Conservation (phyloP, 768 basidiomycete species). For the Kwoniella sp. region DNA sequence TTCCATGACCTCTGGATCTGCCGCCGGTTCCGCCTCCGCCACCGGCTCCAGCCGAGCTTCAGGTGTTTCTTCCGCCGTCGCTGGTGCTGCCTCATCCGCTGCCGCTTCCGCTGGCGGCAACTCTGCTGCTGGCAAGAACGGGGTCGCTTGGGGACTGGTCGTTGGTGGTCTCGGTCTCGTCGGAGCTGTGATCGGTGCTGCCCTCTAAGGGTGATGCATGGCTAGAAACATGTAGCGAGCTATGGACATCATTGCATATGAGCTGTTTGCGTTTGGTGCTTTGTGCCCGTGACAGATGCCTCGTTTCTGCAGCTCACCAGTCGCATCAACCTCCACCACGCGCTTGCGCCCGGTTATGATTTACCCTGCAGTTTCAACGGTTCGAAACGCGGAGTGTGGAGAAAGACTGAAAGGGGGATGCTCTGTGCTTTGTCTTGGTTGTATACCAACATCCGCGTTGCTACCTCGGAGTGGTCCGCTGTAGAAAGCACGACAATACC, state of each 20-base stretch:
- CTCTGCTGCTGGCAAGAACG: conserved; percentile 15
- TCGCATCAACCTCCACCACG: too few species aligned
- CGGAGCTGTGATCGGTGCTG: conserved; percentile 37
- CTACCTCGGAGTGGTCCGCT: too few species aligned
- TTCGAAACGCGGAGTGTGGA: too few species aligned
- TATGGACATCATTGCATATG: background rate
- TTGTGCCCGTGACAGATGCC: too few species aligned
- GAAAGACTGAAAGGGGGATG: too few species aligned
- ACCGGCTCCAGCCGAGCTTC: conserved; percentile 23
- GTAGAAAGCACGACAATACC: too few species aligned
- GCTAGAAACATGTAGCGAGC: background rate
- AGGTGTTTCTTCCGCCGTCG: conserved; percentile 13
- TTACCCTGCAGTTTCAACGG: too few species aligned
- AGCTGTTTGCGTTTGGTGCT: too few species aligned
- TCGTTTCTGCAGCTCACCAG: too few species aligned
- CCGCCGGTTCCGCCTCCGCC: conserved; percentile 14
- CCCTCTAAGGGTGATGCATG: background rate
- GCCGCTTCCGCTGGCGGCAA: conserved; percentile 11
- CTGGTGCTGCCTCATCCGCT: conserved; percentile 16
- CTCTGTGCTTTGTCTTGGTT: too few species aligned
- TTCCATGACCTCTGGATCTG: conserved; percentile 16
- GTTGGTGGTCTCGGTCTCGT: conserved; percentile 36
- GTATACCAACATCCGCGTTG: too few species aligned
- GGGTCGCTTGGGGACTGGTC: conserved; percentile 26
- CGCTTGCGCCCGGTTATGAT: too few species aligned